Evolutionary conservation across 2,329 filamentous ascomycete species (phyloP), one percentile per base, ranked within the genome.

Genomic region (Aaosphaeria pasadenensis): DNA sequence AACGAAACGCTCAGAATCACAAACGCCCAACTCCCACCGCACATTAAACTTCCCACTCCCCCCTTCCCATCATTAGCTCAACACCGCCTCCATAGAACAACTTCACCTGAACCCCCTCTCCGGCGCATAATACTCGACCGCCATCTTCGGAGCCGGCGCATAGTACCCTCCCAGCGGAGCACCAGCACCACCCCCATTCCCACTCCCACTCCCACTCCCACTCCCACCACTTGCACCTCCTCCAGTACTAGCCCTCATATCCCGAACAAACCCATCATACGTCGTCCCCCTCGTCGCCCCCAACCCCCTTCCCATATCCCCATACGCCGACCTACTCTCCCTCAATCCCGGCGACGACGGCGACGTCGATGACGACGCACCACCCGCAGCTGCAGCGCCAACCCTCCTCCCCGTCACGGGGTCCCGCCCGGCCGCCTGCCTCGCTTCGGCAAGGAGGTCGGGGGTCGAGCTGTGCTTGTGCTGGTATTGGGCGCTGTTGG

Each of bases 381-480:
- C 3, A 11, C n/a, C 40, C 13, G 13, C 41, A 9, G 5, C 29
- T 32, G 6, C 41, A n/a, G 7, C 17, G 7, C 6, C 17, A 29
- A 24, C n/a, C 28, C 5, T 32, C 13, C 36, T 48, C 30, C 59
- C 62, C 2, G 60, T 63, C 3, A 58, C 43, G 3, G 52, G 53
- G 36, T 65, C 52, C n/a, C 57, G 47, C 0, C 58, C 56, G 0
- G 50, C 50, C 9, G 46, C 45, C 39, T 44, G 17, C 35, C 59
- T 50, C 6, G 62, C 60, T 48, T 63, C 55, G 11, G 58, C 60
- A 7, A 63, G 47, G 29, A 54, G 46, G 38, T 62, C 51, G 36
- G 7, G 5, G 28, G 11, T 42, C 39, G 36, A 30, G 45, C 30
- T 13, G 43, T 17, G 13, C 45, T 44, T 5, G 33, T 33, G n/a